Evolutionary conservation across 2,329 filamentous ascomycete genomes (phyloP), one percentile per base, ranked within the genome.

Genomic region (Fusarium beomiforme): DNA sequence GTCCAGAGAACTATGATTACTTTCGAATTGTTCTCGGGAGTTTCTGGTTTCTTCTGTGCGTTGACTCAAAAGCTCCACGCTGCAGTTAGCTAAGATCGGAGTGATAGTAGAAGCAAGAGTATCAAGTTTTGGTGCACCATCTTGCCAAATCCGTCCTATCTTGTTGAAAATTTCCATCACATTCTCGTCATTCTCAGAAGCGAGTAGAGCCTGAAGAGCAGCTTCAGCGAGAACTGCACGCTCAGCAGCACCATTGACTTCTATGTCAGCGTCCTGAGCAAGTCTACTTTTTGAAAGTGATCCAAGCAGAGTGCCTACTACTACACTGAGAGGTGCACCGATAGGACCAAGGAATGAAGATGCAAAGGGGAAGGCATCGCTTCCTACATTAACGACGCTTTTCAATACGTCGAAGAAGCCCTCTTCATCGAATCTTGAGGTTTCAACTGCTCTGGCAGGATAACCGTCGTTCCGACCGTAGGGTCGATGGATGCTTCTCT

Each of bases 321-420:
- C 33, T n/a, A 43, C n/a, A 23, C 55, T 36, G 8, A 58, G 43
- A 8, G 6, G n/a, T 3, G 31, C 33, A 16, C 55, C 55, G 3
- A 58, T 21, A 14, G 55, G 43, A 9, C 55, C 55, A n/a, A 58
- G 54, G 10, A 50, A 23, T 23, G 43, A 6, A 39, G 55, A 58
- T 11, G 43, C n/a, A 23, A 21, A 3, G 5, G 16, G 5, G 8
- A 51, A 19, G 6, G 5, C 29, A 11, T n/a, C 19, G 26, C 31
- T 37, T 49, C 55, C 43, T 16, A 67, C 56, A 2, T 49, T 44
- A 2, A 62, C 68, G 8, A 74, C 64, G 11, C 4, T 36, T 57
- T 72, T 72, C 16, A 78, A 55, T 23, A 74, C 47, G 23, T 78
- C 70, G 4, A 75, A 21, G 47, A 78, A 75, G 6, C 61, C 64